Percentiles rank a stretch among this genome's conserved stretches.
phyloP scores from a whole-genome alignment of 495 filamentous ascomycete species.

The Xylaria curta region DNA sequence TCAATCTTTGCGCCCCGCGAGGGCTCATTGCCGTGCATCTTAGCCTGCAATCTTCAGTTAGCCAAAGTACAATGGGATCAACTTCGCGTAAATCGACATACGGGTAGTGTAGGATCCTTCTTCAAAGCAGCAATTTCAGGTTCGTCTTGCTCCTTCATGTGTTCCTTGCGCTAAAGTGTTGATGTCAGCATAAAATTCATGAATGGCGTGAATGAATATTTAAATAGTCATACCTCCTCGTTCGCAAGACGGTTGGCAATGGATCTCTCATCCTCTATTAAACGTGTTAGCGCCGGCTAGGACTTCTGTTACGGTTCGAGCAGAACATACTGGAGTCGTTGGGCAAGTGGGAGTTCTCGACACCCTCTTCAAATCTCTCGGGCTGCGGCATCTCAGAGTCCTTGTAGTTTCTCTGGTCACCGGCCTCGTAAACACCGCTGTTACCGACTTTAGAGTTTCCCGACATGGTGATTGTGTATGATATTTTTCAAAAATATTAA shows the following conservation, averaged over 20 bases:
- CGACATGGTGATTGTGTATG: slow-evolving; percentile 40
- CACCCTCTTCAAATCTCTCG: slow-evolving; percentile 69
- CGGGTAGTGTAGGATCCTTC: slow-evolving; percentile 71
- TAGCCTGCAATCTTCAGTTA: no score
- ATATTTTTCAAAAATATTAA: not conserved
- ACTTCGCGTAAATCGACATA: no score
- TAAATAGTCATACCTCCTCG: slow-evolving; percentile 56
- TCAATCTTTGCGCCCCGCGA: slow-evolving; percentile 73
- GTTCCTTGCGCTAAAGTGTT: slow-evolving; percentile 46
- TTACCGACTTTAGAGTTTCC: slow-evolving; percentile 52
- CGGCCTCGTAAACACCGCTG: slow-evolving; percentile 52
- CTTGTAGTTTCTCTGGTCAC: slow-evolving; percentile 73
- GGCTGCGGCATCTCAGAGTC: slow-evolving; percentile 58
- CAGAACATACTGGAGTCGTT: slow-evolving; percentile 70
- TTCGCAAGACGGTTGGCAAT: slow-evolving; percentile 79
- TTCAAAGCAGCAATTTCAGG: slow-evolving; percentile 63
- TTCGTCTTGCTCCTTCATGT: slow-evolving; percentile 47
- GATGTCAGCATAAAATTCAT: slow-evolving; percentile 24
- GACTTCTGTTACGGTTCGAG: not conserved
- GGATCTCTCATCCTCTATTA: slow-evolving; percentile 75
- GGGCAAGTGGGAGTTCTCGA: slow-evolving; percentile 66
- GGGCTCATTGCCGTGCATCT: slow-evolving; percentile 68
- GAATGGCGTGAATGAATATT: no score
- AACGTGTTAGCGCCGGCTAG: slow-evolving; percentile 9
- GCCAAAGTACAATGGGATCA: no score